Base-by-base conservation (phyloP, 306 rosid species). In the Acmispon strigosus region DNA sequence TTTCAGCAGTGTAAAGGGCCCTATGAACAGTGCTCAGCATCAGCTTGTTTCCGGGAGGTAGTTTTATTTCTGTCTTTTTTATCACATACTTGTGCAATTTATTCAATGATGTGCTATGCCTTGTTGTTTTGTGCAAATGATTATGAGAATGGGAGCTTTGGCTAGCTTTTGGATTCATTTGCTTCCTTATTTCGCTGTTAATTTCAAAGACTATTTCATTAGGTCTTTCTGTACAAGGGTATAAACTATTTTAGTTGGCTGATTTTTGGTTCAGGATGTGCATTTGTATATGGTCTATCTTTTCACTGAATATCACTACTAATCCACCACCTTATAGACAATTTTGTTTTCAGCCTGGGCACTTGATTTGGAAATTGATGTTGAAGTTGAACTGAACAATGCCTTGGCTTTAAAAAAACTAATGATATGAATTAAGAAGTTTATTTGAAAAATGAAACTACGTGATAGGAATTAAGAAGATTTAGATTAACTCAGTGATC, bases 31-130 rank as follows among this genome's bases (percentile, higher is more conserved):
- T 79, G 83, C 94, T 42, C 92, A 88, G 78, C 85, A 89, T 14
- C 92, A 90, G 76, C 84, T 95, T 72, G 87, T 89, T 79, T 83
- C 99, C 62, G 96, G 96, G 84, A 94, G 99, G 99, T 94, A 86
- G 47, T 42, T 68, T 5, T 53, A 62, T 19, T 41, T 54, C 45
- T 63, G 49, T 57, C 47, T 5, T 68, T 44, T 17, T 5, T 37
- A 37, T 62, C 76, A 62, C n/a, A 20, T 39, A 70, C 12, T 49
- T 65, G 57, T 42, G 18, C 10, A 42, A 10, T 76, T 65, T 72
- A 41, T 59, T 39, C 29, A 55, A 37, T 60, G 67, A 60, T 41
- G 47, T 77, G 29, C 73, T 6, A n/a, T 66, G 62, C 6, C 69
- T 18, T 49, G 55, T 59, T 53, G 45, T 56, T 34, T 8, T 73